Evolutionary conservation across 2,329 filamentous ascomycete species (phyloP).

Genomic region (Eutypella sp.): DNA sequence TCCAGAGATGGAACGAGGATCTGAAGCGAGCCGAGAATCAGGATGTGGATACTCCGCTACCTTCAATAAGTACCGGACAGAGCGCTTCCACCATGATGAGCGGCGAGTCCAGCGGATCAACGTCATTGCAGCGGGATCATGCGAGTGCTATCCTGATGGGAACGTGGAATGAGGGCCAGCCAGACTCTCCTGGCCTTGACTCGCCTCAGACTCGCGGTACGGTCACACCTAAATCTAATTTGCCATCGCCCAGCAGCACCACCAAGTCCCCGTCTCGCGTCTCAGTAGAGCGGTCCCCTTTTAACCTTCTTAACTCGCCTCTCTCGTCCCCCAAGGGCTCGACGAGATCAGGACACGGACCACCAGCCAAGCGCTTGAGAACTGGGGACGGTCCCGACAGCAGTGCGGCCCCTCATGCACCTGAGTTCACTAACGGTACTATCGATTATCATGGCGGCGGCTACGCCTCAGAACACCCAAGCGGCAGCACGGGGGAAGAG

Average conservation of each 20-base stretch:
- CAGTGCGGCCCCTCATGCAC: neutral
- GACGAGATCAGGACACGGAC: neutral
- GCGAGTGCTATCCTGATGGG: conserved; percentile 49
- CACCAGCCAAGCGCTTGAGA: conserved; percentile 11
- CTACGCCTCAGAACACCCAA: neutral
- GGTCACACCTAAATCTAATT: conserved; percentile 1
- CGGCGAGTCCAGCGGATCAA: conserved; percentile 14
- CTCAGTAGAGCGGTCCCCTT: conserved; percentile 19
- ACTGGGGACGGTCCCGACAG: neutral
- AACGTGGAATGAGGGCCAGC: conserved; percentile 60
- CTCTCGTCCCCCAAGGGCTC: conserved; percentile 4
- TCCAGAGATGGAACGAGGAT: conserved; percentile 72
- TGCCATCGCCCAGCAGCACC: conserved; percentile 9
- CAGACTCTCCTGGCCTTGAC: conserved; percentile 45
- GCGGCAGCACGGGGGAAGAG: neutral
- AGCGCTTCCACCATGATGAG: conserved; percentile 2
- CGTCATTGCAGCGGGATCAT: conserved; percentile 39
- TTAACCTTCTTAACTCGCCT: conserved; percentile 21
- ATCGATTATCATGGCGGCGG: neutral
- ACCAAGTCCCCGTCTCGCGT: conserved; percentile 9
- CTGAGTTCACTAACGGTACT: neutral
- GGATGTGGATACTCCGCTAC: conserved; percentile 24
- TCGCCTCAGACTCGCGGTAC: conserved; percentile 15
- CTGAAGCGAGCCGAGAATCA: conserved; percentile 56
- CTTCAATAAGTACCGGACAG: conserved; percentile 16